Conservation (phyloP, 345 rosid genomes). For the Moricandia arvensis region DNA sequence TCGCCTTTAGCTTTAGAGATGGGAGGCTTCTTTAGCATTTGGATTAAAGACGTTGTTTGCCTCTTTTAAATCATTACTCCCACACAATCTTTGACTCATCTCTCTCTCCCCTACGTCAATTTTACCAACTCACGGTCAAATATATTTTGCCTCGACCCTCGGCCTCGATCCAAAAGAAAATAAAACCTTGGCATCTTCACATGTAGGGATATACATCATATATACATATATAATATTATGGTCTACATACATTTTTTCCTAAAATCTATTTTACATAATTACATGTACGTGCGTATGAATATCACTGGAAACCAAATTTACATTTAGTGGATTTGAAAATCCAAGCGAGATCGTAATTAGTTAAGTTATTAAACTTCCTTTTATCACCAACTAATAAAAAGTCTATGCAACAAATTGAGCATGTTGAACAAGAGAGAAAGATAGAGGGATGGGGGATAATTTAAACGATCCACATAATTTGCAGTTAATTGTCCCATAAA, state of each 20-base stretch:
- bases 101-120: background rate
- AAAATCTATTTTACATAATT: background rate
- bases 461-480: background rate
- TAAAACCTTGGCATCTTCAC: conserved; percentile 2
- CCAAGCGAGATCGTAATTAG: too few relatives aligned
- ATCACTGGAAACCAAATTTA: background rate
- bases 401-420: background rate
- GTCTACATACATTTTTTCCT: background rate
- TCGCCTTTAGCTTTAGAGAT: conserved; percentile 38
- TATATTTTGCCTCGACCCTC: conserved; percentile 30
- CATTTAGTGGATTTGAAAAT: too few relatives aligned
- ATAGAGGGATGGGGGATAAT: background rate
- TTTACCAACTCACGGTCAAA: conserved; percentile 20
- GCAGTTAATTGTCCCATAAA: background rate
- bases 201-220: background rate
- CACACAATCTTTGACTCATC: conserved; percentile 39
- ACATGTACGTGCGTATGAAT: background rate
- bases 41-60: conserved; percentile 36
- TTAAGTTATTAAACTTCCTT: background rate
- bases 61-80: conserved; percentile 38
- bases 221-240: background rate
- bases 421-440: background rate
- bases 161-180: conserved; percentile 19
- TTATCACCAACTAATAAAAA: background rate
- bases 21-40: conserved; percentile 31